Percentiles rank a stretch among this genome's conserved stretches.
Evolutionary conservation across 2,329 filamentous ascomycete species (phyloP).

Genomic region (Sporothrix mexicana): DNA sequence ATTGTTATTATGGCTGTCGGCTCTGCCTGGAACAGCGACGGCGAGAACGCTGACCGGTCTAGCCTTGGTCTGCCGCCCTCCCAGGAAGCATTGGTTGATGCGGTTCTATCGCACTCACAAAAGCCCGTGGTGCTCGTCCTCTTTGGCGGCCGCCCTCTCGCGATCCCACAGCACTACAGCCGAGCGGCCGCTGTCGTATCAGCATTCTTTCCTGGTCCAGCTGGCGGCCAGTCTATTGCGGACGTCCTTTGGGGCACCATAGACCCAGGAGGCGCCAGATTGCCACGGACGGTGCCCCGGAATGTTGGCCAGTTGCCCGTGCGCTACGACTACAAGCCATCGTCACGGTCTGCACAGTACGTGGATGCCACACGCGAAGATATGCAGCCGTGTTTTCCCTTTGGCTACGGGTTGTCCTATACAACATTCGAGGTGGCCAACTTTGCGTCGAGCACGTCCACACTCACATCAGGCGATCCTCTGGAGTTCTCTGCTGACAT

Average conservation of each 20-base stretch:
- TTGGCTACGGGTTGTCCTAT: slow-evolving; percentile 21
- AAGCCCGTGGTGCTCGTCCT: slow-evolving; percentile 14
- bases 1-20: slow-evolving; percentile 13
- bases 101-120: not conserved
- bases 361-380: not conserved
- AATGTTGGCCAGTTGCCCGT: slow-evolving; percentile 22
- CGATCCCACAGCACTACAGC: slow-evolving; percentile 15
- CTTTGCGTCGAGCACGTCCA: not conserved
- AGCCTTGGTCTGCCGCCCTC: not conserved
- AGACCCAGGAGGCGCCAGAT: slow-evolving; percentile 3
- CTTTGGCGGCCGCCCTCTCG: slow-evolving; percentile 11
- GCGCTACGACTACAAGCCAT: slow-evolving; percentile 27
- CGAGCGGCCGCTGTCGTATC: slow-evolving; percentile 9
- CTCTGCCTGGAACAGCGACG: slow-evolving; percentile 18
- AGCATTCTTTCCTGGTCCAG: not conserved
- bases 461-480: not conserved
- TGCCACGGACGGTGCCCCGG: slow-evolving; percentile 20
- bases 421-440: not conserved
- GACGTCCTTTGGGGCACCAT: not conserved
- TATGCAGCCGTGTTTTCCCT: not conserved
- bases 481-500: not conserved
- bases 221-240: not conserved
- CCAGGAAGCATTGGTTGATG: not conserved
- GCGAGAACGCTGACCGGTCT: slow-evolving; percentile 18
- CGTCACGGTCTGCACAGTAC: slow-evolving; percentile 6